Conservation (phyloP, 495 filamentous ascomycete species). For the Bryoglossum gracile region DNA sequence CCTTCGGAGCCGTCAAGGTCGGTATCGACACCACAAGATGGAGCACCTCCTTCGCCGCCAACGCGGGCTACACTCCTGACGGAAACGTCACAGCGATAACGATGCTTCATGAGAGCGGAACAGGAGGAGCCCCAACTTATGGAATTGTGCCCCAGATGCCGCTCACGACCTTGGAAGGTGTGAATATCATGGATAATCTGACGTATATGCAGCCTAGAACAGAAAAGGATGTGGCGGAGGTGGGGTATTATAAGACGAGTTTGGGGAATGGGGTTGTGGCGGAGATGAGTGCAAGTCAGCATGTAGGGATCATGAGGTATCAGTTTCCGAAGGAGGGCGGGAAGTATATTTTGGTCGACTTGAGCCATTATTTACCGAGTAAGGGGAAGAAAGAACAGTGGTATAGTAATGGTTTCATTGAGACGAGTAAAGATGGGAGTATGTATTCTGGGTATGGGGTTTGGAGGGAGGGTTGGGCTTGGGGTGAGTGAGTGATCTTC, state of each 20-base stretch:
- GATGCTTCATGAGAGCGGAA: constrained; percentile 54
- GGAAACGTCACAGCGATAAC: constrained; percentile 47
- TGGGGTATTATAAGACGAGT: constrained; percentile 59
- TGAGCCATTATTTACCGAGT: constrained; percentile 34
- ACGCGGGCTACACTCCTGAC: constrained; percentile 41
- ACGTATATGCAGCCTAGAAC: constrained; percentile 36
- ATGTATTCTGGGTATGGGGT: constrained; percentile 45
- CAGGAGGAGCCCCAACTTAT: constrained; percentile 53
- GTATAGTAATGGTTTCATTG: constrained; percentile 43
- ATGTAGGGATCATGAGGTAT: constrained; percentile 60
- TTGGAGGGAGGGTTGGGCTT: constrained; percentile 32
- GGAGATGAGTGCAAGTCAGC: constrained; percentile 60
- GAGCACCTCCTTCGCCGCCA: background rate
- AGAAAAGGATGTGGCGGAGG: constrained; percentile 36
- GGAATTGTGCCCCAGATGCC: constrained; percentile 51
- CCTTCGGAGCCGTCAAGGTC: constrained; percentile 59
- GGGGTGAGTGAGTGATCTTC: too few relatives aligned
- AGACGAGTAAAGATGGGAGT: constrained; percentile 36
- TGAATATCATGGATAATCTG: constrained; percentile 36
- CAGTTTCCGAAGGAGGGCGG: constrained; percentile 39
- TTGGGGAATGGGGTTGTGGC: constrained; percentile 50
- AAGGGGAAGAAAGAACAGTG: constrained; percentile 41
- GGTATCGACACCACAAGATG: constrained; percentile 39
- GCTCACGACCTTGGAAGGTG: constrained; percentile 13
- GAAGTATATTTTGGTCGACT: constrained; percentile 25